Evolutionary conservation across 768 basidiomycete genomes (phyloP), one percentile per base, ranked within the genome.

Genomic region (Daedaleopsis sinensis): DNA sequence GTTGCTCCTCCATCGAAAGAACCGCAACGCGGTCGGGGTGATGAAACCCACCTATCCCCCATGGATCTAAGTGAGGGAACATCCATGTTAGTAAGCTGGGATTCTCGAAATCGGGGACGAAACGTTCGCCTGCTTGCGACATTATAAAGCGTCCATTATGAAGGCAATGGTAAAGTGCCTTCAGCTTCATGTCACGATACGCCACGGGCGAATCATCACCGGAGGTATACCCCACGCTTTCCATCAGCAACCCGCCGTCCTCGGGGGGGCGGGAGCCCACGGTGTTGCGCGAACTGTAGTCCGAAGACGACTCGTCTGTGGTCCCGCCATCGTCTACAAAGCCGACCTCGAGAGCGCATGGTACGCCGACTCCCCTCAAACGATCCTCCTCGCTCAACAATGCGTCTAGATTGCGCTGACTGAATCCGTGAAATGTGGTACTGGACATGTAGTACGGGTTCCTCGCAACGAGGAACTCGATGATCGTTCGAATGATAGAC

Each of bases 41-140:
- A n/a, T 1, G 32, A 23, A 65, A 65, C 1, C 52, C 52, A 9
- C 64, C 61, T 9, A 65, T 62, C 3, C 59, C 55, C 64, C 64
- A 62, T 23, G 61, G 64, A 53, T 65, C 57, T 4, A 65, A 44
- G 35, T 65, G 64, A 1, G 61, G 61, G 44, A 62, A 65, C 19
- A 65, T 32, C 52, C 37, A 58, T 2, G 64, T 36, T 35, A 65
- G 43, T 3, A 65, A 19, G 1, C 13, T 3, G 2, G 36, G 11
- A 36, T 65, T 59, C 16, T 62, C 46, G 24, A 61, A 61, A 32
- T 65, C 60, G 0, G 64, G 56, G 0, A 65, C 23, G 21, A 52
- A 48, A 16, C 50, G 39, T 19, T 36, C 39, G 0, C 60, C 56
- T 8, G 37, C 50, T 12, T 42, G 36, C 38, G 55, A 46, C 3